A percentile compares a stretch with the other conserved stretches of the same genome.
phyloP scores from a whole-genome alignment of 73 alveolate species.

The Tetrahymena borealis region DNA sequence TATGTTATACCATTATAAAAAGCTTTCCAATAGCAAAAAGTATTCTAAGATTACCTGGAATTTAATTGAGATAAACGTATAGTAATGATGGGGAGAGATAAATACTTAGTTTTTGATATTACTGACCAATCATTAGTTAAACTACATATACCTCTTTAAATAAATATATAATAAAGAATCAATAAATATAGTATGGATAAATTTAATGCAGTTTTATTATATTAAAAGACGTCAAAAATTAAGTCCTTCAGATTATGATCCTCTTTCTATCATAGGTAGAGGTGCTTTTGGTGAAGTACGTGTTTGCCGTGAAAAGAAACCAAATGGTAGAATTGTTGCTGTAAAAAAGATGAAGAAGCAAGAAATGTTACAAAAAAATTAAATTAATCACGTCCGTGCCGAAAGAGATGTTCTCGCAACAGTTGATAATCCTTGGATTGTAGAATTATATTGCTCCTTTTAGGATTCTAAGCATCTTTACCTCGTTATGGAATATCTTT shows the following conservation, averaged over 20 bases:
- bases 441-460: constrained; percentile 44
- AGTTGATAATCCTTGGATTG: constrained; percentile 54
- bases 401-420: constrained; percentile 75
- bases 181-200: not conserved
- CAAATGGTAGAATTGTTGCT: constrained; percentile 44
- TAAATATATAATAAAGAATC: not conserved
- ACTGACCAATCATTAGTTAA: not conserved
- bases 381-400: constrained; percentile 57
- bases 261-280: constrained; percentile 67
- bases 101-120: not conserved
- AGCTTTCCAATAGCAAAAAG: too few species aligned
- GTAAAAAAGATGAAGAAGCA: constrained; percentile 60
- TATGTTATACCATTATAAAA: too few species aligned
- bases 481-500: constrained; percentile 55
- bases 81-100: too few species aligned
- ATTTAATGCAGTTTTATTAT: not conserved
- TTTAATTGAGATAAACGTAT: not conserved
- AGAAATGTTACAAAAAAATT: constrained; percentile 65
- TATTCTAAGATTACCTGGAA: not conserved
- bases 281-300: constrained; percentile 90
- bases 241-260: constrained; percentile 54
- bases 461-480: constrained; percentile 52
- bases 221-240: constrained; percentile 23
- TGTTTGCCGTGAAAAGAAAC: constrained; percentile 42
- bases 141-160: not conserved